These are phyloP conservation scores for Aspergillus flavus DNA, from an alignment of 2,329 filamentous ascomycete species.

Conservation along the genomic window DNA sequence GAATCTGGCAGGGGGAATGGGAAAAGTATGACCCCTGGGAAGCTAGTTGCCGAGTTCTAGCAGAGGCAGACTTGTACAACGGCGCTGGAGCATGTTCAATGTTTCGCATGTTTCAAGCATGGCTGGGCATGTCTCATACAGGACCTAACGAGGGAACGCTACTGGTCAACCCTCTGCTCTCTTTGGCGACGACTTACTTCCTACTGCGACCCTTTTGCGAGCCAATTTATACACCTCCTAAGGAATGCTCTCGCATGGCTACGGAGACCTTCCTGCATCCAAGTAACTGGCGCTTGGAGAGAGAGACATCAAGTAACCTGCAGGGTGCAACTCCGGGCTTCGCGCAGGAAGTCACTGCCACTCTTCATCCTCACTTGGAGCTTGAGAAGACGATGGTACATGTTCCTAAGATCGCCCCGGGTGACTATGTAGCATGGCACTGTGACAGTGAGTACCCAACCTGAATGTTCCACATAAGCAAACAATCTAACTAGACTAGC, in stretches of 20 bases:
- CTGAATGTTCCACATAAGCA: not conserved
- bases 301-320: not conserved
- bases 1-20: not conserved
- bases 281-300: not conserved
- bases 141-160: not conserved
- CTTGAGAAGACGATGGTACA: not conserved
- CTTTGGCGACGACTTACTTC: not conserved
- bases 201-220: not conserved
- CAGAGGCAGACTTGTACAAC: constrained; percentile 68
- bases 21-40: not conserved
- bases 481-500: not conserved
- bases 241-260: not conserved
- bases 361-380: not conserved
- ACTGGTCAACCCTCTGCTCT: not conserved
- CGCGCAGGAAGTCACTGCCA: not conserved
- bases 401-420: not conserved
- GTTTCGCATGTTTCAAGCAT: constrained; percentile 84
- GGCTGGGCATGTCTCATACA: constrained; percentile 66
- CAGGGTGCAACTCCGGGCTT: not conserved
- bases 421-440: not conserved
- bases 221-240: not conserved
- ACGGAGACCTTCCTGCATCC: not conserved
- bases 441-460: not conserved
- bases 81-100: constrained; percentile 76
- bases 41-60: constrained; percentile 33